phyloP scores from a whole-genome alignment of 2,329 filamentous ascomycete genomes.

The Lasiodiplodia sp. region DNA sequence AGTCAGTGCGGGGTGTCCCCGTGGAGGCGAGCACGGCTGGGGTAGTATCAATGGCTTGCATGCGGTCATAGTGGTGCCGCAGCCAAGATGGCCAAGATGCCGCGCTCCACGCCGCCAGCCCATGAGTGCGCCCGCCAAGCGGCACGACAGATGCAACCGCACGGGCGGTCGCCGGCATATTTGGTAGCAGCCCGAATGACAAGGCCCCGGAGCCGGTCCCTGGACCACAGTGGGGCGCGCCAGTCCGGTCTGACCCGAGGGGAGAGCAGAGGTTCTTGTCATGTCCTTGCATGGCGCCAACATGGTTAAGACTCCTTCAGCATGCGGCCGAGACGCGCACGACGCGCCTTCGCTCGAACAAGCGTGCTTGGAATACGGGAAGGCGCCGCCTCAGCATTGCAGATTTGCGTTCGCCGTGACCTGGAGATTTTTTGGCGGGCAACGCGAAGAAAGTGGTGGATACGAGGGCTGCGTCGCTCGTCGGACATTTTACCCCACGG shows the following conservation, averaged over 20 bases:
- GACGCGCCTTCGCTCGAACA: slow-evolving; percentile 16
- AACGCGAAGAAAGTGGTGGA: neutral
- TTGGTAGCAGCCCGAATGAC: slow-evolving; percentile 7
- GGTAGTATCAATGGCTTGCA: slow-evolving; percentile 21
- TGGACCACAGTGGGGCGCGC: neutral
- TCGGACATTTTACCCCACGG: slow-evolving; percentile 29
- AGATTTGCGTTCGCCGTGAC: too few species aligned
- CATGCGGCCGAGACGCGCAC: slow-evolving; percentile 19
- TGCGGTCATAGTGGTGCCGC: slow-evolving; percentile 7
- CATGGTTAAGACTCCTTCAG: slow-evolving; percentile 21
- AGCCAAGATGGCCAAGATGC: slow-evolving; percentile 28
- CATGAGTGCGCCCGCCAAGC: slow-evolving; percentile 11
- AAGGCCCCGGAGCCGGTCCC: neutral
- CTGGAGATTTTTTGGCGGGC: neutral
- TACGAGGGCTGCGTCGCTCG: neutral
- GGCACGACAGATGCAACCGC: slow-evolving; percentile 2
- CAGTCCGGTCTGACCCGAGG: slow-evolving; percentile 16
- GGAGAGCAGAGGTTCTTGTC: neutral
- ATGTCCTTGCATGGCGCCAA: slow-evolving; percentile 15
- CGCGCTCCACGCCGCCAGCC: slow-evolving; percentile 17
- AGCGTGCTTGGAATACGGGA: slow-evolving; percentile 14
- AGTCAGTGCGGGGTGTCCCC: neutral
- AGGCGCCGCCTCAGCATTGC: neutral
- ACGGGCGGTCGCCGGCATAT: neutral
- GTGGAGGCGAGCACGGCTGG: slow-evolving; percentile 19